Percentiles rank a stretch among this genome's conserved stretches.
These are phyloP conservation scores for Aristolochia contorta DNA, from an alignment of 164 flowering plant genomes.

Conservation along the genomic window DNA sequence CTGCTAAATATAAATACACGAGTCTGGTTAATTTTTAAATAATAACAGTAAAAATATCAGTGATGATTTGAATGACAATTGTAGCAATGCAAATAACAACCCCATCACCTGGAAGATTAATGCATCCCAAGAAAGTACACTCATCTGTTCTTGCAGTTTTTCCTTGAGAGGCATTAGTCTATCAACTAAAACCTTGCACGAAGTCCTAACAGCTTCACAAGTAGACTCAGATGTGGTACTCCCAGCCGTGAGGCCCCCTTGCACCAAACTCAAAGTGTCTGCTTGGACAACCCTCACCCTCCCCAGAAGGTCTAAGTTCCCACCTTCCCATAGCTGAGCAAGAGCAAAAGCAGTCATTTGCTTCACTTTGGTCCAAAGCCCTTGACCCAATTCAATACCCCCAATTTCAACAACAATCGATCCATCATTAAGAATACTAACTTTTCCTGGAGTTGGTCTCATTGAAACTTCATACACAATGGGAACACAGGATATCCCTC, in stretches of 20 bases:
- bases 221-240: constrained; percentile 92
- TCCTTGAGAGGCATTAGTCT: constrained; percentile 51
- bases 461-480: constrained; percentile 38
- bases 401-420: constrained; percentile 90
- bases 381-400: constrained; percentile 89
- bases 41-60: background rate
- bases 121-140: constrained; percentile 48
- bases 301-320: constrained; percentile 40
- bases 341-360: constrained; percentile 86
- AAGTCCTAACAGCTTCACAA: constrained; percentile 74
- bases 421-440: constrained; percentile 75
- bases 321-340: constrained; percentile 36
- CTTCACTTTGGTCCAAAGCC: constrained; percentile 90
- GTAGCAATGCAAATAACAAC: background rate
- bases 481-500: constrained; percentile 77
- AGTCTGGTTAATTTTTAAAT: too few species aligned
- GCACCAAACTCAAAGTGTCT: constrained; percentile 77
- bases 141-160: constrained; percentile 40
- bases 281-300: constrained; percentile 68
- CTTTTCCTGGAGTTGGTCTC: constrained; percentile 74
- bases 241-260: constrained; percentile 82
- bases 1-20: constrained; percentile 34
- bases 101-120: constrained; percentile 50
- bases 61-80: too few species aligned
- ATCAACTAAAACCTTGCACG: constrained; percentile 65